Conservation (phyloP, 148 eudicot species). For the Vaccinium darrowii region DNA sequence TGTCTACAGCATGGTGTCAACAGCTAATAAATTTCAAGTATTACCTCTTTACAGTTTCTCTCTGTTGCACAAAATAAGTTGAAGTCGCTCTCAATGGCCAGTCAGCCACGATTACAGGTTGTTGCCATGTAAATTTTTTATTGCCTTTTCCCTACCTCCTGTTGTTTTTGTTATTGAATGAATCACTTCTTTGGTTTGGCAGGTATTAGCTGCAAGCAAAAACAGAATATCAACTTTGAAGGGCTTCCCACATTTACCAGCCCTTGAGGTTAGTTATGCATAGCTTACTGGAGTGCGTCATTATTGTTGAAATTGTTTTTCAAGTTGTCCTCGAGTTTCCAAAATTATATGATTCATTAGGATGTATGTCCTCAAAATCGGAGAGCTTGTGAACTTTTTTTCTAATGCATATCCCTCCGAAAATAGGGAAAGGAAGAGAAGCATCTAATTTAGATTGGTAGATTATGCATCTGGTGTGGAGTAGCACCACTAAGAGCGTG, state of each 20-base stretch:
- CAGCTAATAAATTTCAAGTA: conserved; percentile 12
- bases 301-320: not conserved
- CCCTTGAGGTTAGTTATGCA: conserved; percentile 70
- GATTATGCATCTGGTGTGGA: not conserved
- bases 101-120: conserved; percentile 98
- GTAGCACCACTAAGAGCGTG: not conserved
- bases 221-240: conserved; percentile 85
- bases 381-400: not conserved
- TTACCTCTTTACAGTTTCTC: conserved; percentile 62
- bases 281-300: not conserved
- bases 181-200: conserved; percentile 16
- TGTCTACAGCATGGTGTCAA: not conserved
- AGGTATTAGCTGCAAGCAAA: conserved; percentile 99
- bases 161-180: not conserved
- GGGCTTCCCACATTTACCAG: conserved; percentile 87
- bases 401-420: not conserved
- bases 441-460: not conserved
- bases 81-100: conserved; percentile 96
- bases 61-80: conserved; percentile 96
- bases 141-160: not conserved
- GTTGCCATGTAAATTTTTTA: not conserved
- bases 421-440: not conserved
- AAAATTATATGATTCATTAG: not conserved
- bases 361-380: not conserved
- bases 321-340: not conserved